Percentiles rank a stretch among this genome's conserved stretches.
phyloP scores from a whole-genome alignment of 768 basidiomycete genomes.

The Dendrothele bispora region DNA sequence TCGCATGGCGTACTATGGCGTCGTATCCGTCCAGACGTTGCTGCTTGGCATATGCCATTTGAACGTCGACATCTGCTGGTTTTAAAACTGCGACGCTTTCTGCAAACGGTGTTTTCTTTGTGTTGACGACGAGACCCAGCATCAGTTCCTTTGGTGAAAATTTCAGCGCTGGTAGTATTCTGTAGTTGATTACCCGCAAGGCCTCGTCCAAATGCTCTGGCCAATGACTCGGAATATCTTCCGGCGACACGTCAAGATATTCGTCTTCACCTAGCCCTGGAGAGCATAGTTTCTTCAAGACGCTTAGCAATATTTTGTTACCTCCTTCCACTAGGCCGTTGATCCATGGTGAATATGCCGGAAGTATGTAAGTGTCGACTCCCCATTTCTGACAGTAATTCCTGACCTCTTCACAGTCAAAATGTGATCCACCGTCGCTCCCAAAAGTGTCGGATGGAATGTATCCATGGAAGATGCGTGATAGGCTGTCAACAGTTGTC shows the following conservation, averaged over 20 bases:
- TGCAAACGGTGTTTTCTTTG: too few relatives aligned
- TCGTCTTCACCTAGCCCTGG: slow-evolving; percentile 18
- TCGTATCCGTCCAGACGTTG: too few relatives aligned
- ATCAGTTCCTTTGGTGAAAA: too few relatives aligned
- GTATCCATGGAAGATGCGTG: too few relatives aligned
- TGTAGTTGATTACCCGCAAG: too few relatives aligned
- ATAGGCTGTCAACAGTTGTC: not conserved
- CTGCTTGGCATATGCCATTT: too few relatives aligned
- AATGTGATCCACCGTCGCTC: slow-evolving; percentile 29
- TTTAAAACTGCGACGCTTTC: slow-evolving; percentile 5
- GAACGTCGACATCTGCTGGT: slow-evolving; percentile 7
- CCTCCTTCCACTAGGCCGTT: slow-evolving; percentile 25
- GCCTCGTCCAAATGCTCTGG: too few relatives aligned
- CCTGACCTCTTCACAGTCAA: slow-evolving; percentile 17
- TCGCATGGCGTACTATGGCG: too few relatives aligned
- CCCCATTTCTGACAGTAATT: slow-evolving; percentile 14
- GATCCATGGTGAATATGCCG: slow-evolving; percentile 25
- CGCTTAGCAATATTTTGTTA: slow-evolving; percentile 19
- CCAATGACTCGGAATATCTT: too few relatives aligned
- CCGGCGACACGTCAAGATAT: not conserved
- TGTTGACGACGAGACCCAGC: too few relatives aligned
- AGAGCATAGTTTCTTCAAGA: slow-evolving; percentile 17
- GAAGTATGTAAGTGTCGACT: slow-evolving; percentile 6
- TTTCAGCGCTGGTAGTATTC: too few relatives aligned
- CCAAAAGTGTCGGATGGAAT: slow-evolving; percentile 19